Base-by-base conservation (phyloP, 306 rosid genomes). In the Argentina anserina region DNA sequence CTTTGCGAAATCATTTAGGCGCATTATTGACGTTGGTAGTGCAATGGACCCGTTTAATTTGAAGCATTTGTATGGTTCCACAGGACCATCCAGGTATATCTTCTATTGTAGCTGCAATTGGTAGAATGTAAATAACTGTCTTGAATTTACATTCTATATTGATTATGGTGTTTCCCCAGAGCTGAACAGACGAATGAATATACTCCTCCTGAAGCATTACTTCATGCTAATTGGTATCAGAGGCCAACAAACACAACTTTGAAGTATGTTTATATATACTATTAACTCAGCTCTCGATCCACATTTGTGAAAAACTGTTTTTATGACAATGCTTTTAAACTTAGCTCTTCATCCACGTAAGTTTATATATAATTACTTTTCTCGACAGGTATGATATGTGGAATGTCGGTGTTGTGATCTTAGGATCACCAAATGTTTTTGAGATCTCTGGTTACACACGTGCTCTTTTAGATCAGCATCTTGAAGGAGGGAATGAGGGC, bases 341-440 rank as follows among this genome's bases (percentile, higher is more conserved):
- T 79, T 17, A 50, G 70, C 75, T 71, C 36, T 75, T 43, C 33
- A 65, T 73, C 77, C 68, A 42, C 58, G 7, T 42, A 47, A 47
- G 4, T 50, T 34, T 23, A 33, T 67, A 67, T 42, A 61, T 42
- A n/a, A n/a, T 79, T 55, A 21, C 64, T 9, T 70, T 41, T 65
- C 15, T 72, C 73, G 72, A 66, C 94, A 89, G 98, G 84, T 94
- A 89, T 81, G 97, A 94, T 85, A 91, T 91, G 92, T 94, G 97
- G 98, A 94, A 97, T 37, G 92, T 87, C 64, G 97, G 98, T 79
- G 91, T 94, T 79, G 94, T 94, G 84, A 89, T 94, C 85, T 67
- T 94, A 75, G 98, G 98, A 71, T 87, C 97, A 23, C 94, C 97
- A 45, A 80, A 88, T 81, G 92, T 85, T 75, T 94, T 91, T 76